These are phyloP conservation scores for Chamaecrista fasciculata DNA, from an alignment of 306 rosid genomes.

Conservation along the genomic window DNA sequence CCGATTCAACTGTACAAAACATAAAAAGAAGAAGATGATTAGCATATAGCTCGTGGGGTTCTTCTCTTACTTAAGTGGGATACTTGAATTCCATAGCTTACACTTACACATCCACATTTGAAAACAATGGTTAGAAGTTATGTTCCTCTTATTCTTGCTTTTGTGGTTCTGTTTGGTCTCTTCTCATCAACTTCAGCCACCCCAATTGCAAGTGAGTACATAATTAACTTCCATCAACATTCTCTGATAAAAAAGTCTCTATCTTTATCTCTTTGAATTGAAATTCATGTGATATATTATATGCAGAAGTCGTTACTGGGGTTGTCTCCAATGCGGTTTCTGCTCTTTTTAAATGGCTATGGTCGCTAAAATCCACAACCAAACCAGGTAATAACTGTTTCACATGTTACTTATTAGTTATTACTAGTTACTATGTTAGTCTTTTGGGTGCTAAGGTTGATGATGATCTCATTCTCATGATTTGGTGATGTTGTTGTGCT, in stretches of 20 bases:
- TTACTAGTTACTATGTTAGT: slow-evolving; percentile 20
- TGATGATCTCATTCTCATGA: too few species aligned
- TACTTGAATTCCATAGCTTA: slow-evolving; percentile 33
- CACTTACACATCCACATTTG: slow-evolving; percentile 25
- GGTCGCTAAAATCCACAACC: slow-evolving; percentile 78
- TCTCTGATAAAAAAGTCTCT: neutral
- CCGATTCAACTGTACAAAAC: slow-evolving; percentile 28
- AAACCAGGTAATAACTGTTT: slow-evolving; percentile 53
- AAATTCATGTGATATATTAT: slow-evolving; percentile 13
- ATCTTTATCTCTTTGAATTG: neutral
- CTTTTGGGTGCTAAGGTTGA: slow-evolving; percentile 21
- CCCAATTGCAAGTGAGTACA: slow-evolving; percentile 78
- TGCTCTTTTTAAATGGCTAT: slow-evolving; percentile 75
- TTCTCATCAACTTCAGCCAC: slow-evolving; percentile 71
- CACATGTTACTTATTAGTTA: neutral
- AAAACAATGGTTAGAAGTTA: slow-evolving; percentile 52
- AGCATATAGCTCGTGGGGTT: slow-evolving; percentile 39
- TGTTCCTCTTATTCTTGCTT: slow-evolving; percentile 43
- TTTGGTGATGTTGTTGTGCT: neutral
- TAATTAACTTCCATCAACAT: neutral
- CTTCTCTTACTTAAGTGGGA: slow-evolving; percentile 26
- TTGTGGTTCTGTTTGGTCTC: slow-evolving; percentile 48
- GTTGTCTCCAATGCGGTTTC: slow-evolving; percentile 84
- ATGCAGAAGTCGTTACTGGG: slow-evolving; percentile 73
- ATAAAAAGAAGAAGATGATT: slow-evolving; percentile 29